A percentile compares a stretch with the other conserved stretches of the same genome.
These are phyloP conservation scores for Fraxinus excelsior DNA, from an alignment of 257 asterid genomes.

Conservation along the genomic window DNA sequence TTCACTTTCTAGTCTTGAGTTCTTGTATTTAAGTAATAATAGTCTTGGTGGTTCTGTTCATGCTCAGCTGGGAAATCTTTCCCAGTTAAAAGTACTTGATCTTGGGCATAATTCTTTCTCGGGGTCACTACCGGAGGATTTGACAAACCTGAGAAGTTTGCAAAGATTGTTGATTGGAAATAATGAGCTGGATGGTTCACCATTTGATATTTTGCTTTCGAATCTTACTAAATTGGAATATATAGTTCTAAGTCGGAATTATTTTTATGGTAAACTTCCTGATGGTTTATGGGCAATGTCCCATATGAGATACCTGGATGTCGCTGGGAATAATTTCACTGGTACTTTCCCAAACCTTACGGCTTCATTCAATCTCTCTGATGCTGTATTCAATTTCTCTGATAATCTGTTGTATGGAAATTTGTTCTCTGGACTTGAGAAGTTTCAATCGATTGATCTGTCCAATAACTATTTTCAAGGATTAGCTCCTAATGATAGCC, in stretches of 20 bases:
- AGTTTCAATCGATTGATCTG: slow-evolving; percentile 40
- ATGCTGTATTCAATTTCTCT: slow-evolving; percentile 56
- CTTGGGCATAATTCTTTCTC: slow-evolving; percentile 52
- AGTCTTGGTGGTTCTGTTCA: slow-evolving; percentile 56
- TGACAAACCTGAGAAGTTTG: slow-evolving; percentile 43
- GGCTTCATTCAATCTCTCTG: slow-evolving; percentile 22
- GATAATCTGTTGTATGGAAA: slow-evolving; percentile 63
- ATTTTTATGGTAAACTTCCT: slow-evolving; percentile 44
- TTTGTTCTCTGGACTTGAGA: slow-evolving; percentile 27
- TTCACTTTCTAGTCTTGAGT: slow-evolving; percentile 39
- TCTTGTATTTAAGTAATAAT: slow-evolving; percentile 52
- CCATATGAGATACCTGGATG: slow-evolving; percentile 44
- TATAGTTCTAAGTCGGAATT: slow-evolving; percentile 36
- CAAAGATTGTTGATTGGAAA: slow-evolving; percentile 41
- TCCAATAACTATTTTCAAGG: slow-evolving; percentile 63
- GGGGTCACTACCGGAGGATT: slow-evolving; percentile 46
- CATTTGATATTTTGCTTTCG: slow-evolving; percentile 32
- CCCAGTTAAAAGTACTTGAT: slow-evolving; percentile 47
- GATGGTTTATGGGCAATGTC: slow-evolving; percentile 37
- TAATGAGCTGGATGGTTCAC: slow-evolving; percentile 47
- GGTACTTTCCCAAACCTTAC: slow-evolving; percentile 39
- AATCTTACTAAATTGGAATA: slow-evolving; percentile 31
- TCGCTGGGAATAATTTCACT: slow-evolving; percentile 59
- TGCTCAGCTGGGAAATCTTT: slow-evolving; percentile 52
- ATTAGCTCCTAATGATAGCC: slow-evolving; percentile 28